Evolutionary conservation across 106 monocot genomes (phyloP), one percentile per base, ranked within the genome.

Genomic region (Apostasia ramifera): DNA sequence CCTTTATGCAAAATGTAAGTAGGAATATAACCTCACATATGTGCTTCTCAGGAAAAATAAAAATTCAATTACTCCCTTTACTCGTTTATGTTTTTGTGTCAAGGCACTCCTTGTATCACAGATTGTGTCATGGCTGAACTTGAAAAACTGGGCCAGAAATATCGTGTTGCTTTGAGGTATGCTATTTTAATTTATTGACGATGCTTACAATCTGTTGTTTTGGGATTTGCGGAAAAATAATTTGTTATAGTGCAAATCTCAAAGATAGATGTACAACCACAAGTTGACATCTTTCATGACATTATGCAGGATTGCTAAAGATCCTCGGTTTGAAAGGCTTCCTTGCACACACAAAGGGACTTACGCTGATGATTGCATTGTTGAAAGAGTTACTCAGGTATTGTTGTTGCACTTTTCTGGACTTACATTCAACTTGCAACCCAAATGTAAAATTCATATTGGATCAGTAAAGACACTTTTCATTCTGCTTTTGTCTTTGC

Each of bases 101-200:
- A 56, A 98, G 97, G 97, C 66, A 98, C 92, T 59, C 98, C 98
- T 58, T 98, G 98, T 66, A 93, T 98, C 69, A 98, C 93, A 1
- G 98, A 98, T 70, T 98, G 98, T 68, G 97, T 97, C 8, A 92
- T 97, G 97, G 97, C 97, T 59, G 97, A 97, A 68, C 92, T 97
- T 71, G 97, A 97, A 73, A 97, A 97, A 61, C 79, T 97, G 77
- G 97, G 97, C 50, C 97, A 97, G 75, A 97, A 97, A 45, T 97
- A 97, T 71, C 89, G 92, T 43, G 97, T 97, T 10, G 97, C 97
- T 66, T 78, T 97, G 67, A 92, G 91, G 95, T 95, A 61, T 8
- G 8, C 40, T 59, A 66, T 54, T 63, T 71, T n/a, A 69, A 11
- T 53, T 52, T 41, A 50, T 53, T 53, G 40, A 11, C n/a, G 2